Conservation (phyloP, 2,329 filamentous ascomycete species). For the Epichloe gansuensis region DNA sequence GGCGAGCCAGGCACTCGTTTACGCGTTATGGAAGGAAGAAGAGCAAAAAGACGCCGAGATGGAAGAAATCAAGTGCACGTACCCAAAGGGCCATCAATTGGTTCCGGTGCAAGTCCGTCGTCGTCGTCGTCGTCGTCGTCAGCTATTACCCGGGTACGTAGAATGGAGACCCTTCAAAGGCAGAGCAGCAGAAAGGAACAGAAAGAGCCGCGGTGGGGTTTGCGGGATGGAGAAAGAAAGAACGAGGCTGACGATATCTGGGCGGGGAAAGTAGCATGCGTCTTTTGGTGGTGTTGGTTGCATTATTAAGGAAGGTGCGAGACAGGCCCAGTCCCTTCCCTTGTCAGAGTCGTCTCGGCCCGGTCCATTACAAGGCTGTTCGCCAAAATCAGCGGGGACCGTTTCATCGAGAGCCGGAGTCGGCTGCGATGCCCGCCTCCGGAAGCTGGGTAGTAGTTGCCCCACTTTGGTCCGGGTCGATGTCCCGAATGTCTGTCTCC, state of each 20-base stretch:
- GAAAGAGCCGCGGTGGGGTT: neutral
- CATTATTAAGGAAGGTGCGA: neutral
- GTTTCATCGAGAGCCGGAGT: too few species aligned
- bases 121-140: neutral
- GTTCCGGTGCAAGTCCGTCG: neutral
- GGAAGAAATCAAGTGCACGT: neutral
- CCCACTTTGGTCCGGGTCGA: too few species aligned
- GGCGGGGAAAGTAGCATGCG: neutral
- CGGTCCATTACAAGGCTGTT: too few species aligned
- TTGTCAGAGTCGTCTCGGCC: too few species aligned
- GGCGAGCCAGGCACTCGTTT: neutral
- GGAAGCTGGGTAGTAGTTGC: too few species aligned
- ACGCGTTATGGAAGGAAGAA: neutral
- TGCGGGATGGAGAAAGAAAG: neutral
- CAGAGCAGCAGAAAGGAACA: neutral
- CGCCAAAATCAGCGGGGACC: too few species aligned
- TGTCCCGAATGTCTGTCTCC: too few species aligned
- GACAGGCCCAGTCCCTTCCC: too few species aligned
- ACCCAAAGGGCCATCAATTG: neutral
- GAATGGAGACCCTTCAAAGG: neutral
- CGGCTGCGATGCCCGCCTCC: too few species aligned
- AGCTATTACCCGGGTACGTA: neutral
- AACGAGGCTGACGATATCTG: neutral
- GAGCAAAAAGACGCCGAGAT: neutral
- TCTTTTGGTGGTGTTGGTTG: neutral